Evolutionary conservation across 441 rosid species (phyloP).

Genomic region (Euphorbia schlechtendalii): DNA sequence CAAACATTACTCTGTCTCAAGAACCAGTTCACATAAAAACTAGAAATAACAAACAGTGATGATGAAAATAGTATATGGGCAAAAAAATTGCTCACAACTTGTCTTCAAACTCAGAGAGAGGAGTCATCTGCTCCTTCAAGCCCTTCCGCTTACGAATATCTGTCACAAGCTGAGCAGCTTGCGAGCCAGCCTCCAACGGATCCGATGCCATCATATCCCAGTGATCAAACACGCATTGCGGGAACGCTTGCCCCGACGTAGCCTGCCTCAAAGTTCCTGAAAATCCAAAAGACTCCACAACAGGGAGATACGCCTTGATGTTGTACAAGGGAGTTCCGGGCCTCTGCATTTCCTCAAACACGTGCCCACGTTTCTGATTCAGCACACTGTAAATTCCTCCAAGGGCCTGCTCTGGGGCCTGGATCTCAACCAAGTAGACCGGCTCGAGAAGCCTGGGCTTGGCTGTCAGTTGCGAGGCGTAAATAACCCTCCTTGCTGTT

Average conservation of each 20-base stretch:
- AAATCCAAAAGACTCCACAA: constrained; percentile 43
- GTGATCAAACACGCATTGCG: constrained; percentile 38
- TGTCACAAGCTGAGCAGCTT: constrained; percentile 28
- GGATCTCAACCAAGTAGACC: constrained; percentile 36
- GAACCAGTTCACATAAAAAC: no score
- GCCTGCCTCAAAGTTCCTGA: constrained; percentile 31
- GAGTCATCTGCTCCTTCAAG: constrained; percentile 46
- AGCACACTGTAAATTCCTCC: constrained; percentile 42
- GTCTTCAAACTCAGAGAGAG: constrained; percentile 36
- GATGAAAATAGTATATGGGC: no score
- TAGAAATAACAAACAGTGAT: no score
- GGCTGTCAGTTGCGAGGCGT: constrained; percentile 47
- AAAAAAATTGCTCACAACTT: constrained; percentile 16
- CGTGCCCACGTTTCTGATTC: constrained; percentile 44
- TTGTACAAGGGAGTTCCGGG: constrained; percentile 36
- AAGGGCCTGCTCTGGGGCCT: constrained; percentile 41
- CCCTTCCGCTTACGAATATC: constrained; percentile 54
- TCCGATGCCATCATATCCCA: constrained; percentile 46
- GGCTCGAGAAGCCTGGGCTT: constrained; percentile 48
- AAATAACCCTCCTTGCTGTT: constrained; percentile 48
- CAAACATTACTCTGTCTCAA: no score
- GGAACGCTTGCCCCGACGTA: constrained; percentile 43
- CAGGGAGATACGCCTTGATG: constrained; percentile 47
- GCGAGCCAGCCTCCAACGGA: constrained; percentile 40
- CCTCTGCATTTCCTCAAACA: constrained; percentile 42